Evolutionary conservation across 75 land plant species (phyloP), one percentile per base, ranked within the genome.

Genomic region (Ceratopteris richardii): DNA sequence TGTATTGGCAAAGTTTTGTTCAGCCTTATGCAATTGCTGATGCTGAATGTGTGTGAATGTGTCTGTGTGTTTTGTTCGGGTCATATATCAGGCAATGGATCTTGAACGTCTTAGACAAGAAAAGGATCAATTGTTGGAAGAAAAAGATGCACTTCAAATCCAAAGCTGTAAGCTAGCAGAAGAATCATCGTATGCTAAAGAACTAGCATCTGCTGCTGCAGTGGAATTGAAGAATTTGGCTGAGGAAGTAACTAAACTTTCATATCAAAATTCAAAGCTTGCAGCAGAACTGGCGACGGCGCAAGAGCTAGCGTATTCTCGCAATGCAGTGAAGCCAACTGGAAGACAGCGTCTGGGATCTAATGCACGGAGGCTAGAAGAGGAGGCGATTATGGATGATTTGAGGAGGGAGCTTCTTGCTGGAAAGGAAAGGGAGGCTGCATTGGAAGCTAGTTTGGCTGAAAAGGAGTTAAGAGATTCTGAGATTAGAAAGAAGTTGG

Each of bases 121-220:
- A 36, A 76, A 74, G 27, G 57, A 67, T 36, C 67, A 47, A 27
- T 22, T 83, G 31, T n/a, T 40, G 30, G 91, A 87, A 70, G 87
- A 83, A 54, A 87, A 80, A 55, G 80, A 67, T 43, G 80, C 79
- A 18, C 72, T 87, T 52, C 76, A 74, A 57, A 69, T 80, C 46
- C 78, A 80, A 13, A 66, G 62, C 51, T 67, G 68, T 28, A 83
- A 87, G 64, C 61, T 82, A 29, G 63, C 81, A 6, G 87, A 83
- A 37, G 91, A 87, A 77, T 78, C 87, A 30, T 77, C 87, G 16
- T 87, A 87, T 68, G 91, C 91, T 10, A 87, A 83, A 54, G 82
- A 87, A 57, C 65, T 83, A 51, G 91, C 91, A 25, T 57, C 87
- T 33, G 84, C 87, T 50, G 91, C 91, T 19, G 87, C 87, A 36